Evolutionary conservation across 805 yeast species (phyloP).

Genomic region (Metschnikowia santaceciliae): DNA sequence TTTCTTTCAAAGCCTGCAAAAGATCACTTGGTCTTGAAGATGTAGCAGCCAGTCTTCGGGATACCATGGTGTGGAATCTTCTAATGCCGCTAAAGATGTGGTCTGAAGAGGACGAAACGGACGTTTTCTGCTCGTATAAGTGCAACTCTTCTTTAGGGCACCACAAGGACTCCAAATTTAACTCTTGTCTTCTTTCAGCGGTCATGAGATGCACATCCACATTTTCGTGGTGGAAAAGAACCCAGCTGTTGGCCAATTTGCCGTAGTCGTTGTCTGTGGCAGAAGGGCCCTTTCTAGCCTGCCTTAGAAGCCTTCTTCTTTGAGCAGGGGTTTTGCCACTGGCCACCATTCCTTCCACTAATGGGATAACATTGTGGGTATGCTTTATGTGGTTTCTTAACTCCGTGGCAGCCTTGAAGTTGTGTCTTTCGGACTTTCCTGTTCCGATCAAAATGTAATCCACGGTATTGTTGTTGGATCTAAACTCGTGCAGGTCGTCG

Average conservation of each 20-base stretch:
- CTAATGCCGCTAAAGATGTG: conserved; percentile 23
- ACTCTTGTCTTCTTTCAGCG: conserved; percentile 56
- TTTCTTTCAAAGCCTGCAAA: conserved; percentile 4
- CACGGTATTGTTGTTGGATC: conserved; percentile 24
- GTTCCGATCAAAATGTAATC: conserved; percentile 55
- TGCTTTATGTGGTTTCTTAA: conserved; percentile 58
- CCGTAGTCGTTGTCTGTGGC: conserved; percentile 58
- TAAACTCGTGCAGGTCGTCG: conserved; percentile 27
- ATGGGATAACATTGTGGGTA: conserved; percentile 35
- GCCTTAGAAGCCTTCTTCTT: conserved; percentile 41
- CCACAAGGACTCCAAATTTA: conserved; percentile 74
- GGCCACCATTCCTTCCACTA: conserved; percentile 69
- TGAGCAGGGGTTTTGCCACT: conserved; percentile 43
- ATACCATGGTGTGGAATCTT: conserved; percentile 36
- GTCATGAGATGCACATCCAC: conserved; percentile 74
- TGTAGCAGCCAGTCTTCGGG: background rate
- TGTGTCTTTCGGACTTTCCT: conserved; percentile 74
- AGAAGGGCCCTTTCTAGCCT: conserved; percentile 51
- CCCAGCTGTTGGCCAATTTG: conserved; percentile 68
- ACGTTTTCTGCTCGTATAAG: conserved; percentile 20
- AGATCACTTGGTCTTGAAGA: background rate
- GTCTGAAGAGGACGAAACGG: conserved; percentile 17
- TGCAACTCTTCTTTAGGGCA: conserved; percentile 38
- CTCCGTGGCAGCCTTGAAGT: conserved; percentile 64
- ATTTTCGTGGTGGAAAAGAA: conserved; percentile 70